These are phyloP conservation scores for Bruguiera hainesii DNA, from an alignment of 441 rosid species.

Conservation along the genomic window DNA sequence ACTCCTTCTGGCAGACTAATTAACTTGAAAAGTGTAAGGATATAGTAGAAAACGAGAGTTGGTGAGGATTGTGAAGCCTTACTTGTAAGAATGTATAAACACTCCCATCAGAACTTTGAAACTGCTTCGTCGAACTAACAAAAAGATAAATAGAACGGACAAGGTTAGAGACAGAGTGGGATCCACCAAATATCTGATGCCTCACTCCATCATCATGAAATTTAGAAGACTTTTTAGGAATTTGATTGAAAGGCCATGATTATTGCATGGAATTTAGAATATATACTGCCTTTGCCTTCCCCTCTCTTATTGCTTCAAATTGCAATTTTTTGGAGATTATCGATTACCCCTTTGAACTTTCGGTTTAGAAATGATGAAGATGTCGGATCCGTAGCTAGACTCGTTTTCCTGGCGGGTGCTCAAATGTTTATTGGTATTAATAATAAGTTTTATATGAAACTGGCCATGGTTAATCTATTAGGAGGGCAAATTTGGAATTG, in stretches of 20 bases:
- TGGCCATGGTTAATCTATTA: too few species aligned
- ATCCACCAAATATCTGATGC: slow-evolving; percentile 57
- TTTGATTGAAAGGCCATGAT: slow-evolving; percentile 76
- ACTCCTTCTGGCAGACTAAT: too few species aligned
- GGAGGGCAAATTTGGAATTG: too few species aligned
- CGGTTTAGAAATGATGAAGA: slow-evolving; percentile 30
- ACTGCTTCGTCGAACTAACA: not conserved
- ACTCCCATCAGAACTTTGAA: slow-evolving; percentile 5
- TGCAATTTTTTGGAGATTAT: slow-evolving; percentile 32
- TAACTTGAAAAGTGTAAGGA: too few species aligned
- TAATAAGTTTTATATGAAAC: too few species aligned
- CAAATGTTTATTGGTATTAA: too few species aligned
- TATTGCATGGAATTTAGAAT: slow-evolving; percentile 84
- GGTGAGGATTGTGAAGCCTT: slow-evolving; percentile 39
- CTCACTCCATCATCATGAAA: slow-evolving; percentile 68
- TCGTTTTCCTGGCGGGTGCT: not conserved
- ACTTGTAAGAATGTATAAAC: slow-evolving; percentile 13
- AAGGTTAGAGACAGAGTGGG: slow-evolving; percentile 34
- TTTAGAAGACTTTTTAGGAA: slow-evolving; percentile 49
- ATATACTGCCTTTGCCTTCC: slow-evolving; percentile 31
- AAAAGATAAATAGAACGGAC: not conserved
- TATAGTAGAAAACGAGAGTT: not conserved
- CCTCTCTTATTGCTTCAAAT: slow-evolving; percentile 40
- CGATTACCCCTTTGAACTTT: slow-evolving; percentile 48
- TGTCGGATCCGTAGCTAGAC: slow-evolving; percentile 41